Percentiles rank a stretch among this genome's conserved stretches.
phyloP scores from a whole-genome alignment of 345 rosid genomes.

The Mallotus nudiflorus region DNA sequence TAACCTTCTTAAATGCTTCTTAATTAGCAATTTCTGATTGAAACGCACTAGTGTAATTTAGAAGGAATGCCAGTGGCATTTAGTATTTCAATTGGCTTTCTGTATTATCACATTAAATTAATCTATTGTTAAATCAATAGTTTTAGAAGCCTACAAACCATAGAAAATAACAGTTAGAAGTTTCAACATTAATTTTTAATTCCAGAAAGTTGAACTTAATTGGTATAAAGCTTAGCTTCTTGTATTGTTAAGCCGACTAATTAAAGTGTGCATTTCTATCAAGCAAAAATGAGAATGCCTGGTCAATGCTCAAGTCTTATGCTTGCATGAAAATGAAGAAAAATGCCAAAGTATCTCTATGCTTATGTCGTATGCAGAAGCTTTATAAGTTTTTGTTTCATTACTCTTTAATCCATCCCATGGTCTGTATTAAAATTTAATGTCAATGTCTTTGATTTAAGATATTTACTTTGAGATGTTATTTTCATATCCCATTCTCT shows the following conservation, averaged over 20 bases:
- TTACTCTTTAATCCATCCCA: background rate
- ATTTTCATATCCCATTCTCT: background rate
- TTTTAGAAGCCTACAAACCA: too few relatives aligned
- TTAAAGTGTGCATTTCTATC: background rate
- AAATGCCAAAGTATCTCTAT: too few relatives aligned
- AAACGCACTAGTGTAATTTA: background rate
- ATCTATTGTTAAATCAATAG: too few relatives aligned
- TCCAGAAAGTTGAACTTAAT: background rate
- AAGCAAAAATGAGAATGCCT: background rate
- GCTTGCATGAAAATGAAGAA: too few relatives aligned
- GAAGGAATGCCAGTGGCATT: background rate
- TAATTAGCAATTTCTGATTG: too few relatives aligned
- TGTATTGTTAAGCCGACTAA: background rate
- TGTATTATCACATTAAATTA: too few relatives aligned
- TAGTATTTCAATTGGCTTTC: background rate
- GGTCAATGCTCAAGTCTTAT: background rate
- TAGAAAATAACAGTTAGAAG: too few relatives aligned
- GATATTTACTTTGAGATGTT: background rate
- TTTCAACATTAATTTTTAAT: background rate
- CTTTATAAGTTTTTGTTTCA: background rate
- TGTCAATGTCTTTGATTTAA: background rate
- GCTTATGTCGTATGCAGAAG: background rate
- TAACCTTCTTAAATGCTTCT: background rate
- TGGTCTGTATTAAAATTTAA: background rate
- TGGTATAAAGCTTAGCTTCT: background rate